Evolutionary conservation across 768 basidiomycete genomes (phyloP).

Genomic region (Mycena metata): DNA sequence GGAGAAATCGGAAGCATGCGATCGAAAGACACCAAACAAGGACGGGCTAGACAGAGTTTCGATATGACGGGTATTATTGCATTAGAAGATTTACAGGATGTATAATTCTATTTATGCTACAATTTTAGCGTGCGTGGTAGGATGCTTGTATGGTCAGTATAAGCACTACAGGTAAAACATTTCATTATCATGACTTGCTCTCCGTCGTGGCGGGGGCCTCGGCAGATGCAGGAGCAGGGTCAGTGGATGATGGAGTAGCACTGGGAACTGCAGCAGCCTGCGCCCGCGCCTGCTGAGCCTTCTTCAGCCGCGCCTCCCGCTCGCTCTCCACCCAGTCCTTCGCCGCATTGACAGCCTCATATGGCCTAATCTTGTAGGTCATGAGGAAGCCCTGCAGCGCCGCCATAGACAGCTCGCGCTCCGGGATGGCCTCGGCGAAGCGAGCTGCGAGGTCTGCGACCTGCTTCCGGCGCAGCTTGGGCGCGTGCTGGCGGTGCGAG

Average conservation of each 20-base stretch:
- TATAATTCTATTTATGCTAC: too few relatives aligned
- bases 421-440: conserved; percentile 69
- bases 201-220: conserved; percentile 2
- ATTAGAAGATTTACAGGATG: too few relatives aligned
- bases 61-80: too few relatives aligned
- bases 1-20: too few relatives aligned
- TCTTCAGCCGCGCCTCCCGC: conserved; percentile 50
- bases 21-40: too few relatives aligned
- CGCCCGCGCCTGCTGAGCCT: conserved; percentile 16
- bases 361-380: conserved; percentile 48
- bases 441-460: conserved; percentile 62
- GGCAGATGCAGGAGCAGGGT: not conserved
- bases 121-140: too few relatives aligned
- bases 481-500: conserved; percentile 53
- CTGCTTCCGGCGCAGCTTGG: conserved; percentile 55
- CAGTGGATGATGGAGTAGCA: not conserved
- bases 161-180: too few relatives aligned
- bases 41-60: too few relatives aligned
- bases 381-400: conserved; percentile 47
- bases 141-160: too few relatives aligned
- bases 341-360: conserved; percentile 52
- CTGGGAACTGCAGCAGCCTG: conserved; percentile 1
- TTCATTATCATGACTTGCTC: conserved; percentile 7
- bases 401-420: conserved; percentile 64
- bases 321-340: conserved; percentile 59